Evolutionary conservation across 1,284 basidiomycete genomes (phyloP).

Genomic region (Pulveroboletus ridleyi): DNA sequence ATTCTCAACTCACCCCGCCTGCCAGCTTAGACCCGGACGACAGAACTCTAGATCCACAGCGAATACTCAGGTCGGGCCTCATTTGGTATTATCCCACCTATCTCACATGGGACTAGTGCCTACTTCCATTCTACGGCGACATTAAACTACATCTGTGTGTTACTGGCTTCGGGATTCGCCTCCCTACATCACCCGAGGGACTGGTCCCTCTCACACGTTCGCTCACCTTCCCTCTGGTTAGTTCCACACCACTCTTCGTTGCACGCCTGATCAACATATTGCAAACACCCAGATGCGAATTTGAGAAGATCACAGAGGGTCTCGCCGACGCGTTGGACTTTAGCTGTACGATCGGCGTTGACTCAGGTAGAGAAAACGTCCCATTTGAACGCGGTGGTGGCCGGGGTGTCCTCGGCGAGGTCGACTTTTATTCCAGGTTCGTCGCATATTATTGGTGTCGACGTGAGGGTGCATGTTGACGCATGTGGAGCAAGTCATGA

Average conservation of each 20-base stretch:
- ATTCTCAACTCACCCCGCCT: constrained; percentile 3
- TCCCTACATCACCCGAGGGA: constrained; percentile 90
- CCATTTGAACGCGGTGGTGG: constrained; percentile 74
- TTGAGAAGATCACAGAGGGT: constrained; percentile 84
- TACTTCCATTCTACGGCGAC: constrained; percentile 98
- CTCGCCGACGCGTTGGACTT: constrained; percentile 95
- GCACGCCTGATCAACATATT: constrained; percentile 19
- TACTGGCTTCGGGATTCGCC: constrained; percentile 92
- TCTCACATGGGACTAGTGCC: constrained; percentile 57
- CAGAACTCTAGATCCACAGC: constrained; percentile 88
- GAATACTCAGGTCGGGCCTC: constrained; percentile 73
- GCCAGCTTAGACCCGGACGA: constrained; percentile 70
- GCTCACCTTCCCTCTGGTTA: constrained; percentile 77
- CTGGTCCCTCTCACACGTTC: constrained; percentile 94
- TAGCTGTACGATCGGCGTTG: constrained; percentile 85
- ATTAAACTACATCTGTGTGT: constrained; percentile 89
- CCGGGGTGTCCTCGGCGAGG: constrained; percentile 83
- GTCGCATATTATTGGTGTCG: constrained; percentile 20
- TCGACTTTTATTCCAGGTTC: constrained; percentile 94
- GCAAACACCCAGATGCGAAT: constrained; percentile 65
- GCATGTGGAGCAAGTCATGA: constrained; percentile 71
- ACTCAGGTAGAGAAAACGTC: constrained; percentile 54
- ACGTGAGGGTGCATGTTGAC: neutral
- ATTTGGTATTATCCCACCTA: neutral
- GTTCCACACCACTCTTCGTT: constrained; percentile 22